Evolutionary conservation across 192 early-diverging fungal species (phyloP).

Genomic region (Backusella parvicylindrica): DNA sequence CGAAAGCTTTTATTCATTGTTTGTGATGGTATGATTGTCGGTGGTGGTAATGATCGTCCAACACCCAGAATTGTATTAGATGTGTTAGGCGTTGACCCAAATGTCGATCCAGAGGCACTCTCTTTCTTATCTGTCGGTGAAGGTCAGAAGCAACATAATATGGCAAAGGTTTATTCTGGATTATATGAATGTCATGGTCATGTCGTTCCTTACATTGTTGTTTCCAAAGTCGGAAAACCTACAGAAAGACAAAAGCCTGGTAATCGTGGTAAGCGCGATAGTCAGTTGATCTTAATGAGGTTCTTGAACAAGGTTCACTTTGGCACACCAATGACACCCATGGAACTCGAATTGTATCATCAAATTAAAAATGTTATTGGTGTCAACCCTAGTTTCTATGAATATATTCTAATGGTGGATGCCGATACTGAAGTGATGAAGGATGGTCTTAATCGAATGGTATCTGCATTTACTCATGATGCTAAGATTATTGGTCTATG

Average conservation of each 20-base stretch:
- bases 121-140: slow-evolving; percentile 87
- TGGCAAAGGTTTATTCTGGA: slow-evolving; percentile 95
- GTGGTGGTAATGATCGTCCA: slow-evolving; percentile 91
- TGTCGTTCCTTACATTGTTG: slow-evolving; percentile 88
- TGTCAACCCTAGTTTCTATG: slow-evolving; percentile 91
- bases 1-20: slow-evolving; percentile 86
- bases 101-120: slow-evolving; percentile 69
- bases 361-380: slow-evolving; percentile 99
- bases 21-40: slow-evolving; percentile 90
- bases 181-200: slow-evolving; percentile 87
- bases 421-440: slow-evolving; percentile 90
- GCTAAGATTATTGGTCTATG: slow-evolving; percentile 89
- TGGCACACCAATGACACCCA: slow-evolving; percentile 86
- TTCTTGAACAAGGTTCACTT: slow-evolving; percentile 97
- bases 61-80: slow-evolving; percentile 93
- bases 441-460: slow-evolving; percentile 88
- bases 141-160: slow-evolving; percentile 88
- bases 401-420: slow-evolving; percentile 96
- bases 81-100: slow-evolving; percentile 81
- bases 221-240: slow-evolving; percentile 88
- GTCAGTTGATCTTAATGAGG: slow-evolving; percentile 94
- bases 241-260: slow-evolving; percentile 79
- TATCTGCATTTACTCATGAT: slow-evolving; percentile 88
- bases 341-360: slow-evolving; percentile 96
- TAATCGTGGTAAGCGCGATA: slow-evolving; percentile 97